Percentiles rank a stretch among this genome's conserved stretches.
These are phyloP conservation scores for Arthrobotrys pseudoclavata DNA, from an alignment of 2,329 filamentous ascomycete species.

Conservation along the genomic window DNA sequence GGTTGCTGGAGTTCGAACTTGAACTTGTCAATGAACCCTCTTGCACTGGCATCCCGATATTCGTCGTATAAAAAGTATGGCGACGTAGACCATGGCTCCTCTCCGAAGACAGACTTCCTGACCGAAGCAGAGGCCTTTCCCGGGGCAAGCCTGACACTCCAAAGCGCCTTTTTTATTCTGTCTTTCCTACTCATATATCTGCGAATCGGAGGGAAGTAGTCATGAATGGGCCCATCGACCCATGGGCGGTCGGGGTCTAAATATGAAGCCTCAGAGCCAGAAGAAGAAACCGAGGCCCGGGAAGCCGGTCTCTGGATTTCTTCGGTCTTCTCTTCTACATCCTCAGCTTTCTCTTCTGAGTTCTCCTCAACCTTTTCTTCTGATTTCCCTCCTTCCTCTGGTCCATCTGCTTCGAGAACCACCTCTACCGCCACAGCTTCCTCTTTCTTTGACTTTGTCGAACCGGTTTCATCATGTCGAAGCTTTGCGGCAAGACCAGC, in stretches of 20 bases:
- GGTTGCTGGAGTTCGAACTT: constrained; percentile 43
- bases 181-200: constrained; percentile 40
- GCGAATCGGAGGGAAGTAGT: constrained; percentile 19
- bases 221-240: constrained; percentile 31
- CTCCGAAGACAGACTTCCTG: constrained; percentile 45
- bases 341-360: constrained; percentile 5
- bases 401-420: not conserved
- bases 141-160: constrained; percentile 41
- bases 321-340: constrained; percentile 3
- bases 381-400: not conserved
- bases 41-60: constrained; percentile 30
- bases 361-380: constrained; percentile 16
- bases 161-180: constrained; percentile 46
- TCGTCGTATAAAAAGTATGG: constrained; percentile 56
- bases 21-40: constrained; percentile 50
- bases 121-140: constrained; percentile 46
- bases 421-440: not conserved
- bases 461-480: constrained; percentile 32
- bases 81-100: constrained; percentile 39
- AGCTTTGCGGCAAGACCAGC: constrained; percentile 37
- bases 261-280: constrained; percentile 26
- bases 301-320: constrained; percentile 40
- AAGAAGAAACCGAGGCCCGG: constrained; percentile 28
- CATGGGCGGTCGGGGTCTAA: constrained; percentile 30
- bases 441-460: not conserved